phyloP scores from a whole-genome alignment of 169 alveolate species.

The Plasmodium berghei region DNA sequence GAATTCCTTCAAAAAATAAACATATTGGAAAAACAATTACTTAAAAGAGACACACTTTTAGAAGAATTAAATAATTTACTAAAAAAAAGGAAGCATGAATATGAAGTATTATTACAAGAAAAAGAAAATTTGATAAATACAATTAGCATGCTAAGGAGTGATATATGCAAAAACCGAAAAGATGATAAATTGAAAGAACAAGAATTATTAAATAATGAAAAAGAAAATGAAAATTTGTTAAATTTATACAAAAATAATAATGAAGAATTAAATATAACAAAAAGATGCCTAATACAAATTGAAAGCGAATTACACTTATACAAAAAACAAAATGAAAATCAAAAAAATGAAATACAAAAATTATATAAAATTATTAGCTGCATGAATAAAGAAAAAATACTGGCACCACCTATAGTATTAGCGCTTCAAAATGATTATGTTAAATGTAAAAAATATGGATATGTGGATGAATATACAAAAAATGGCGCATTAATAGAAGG shows the following conservation, averaged over 20 bases:
- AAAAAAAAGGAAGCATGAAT: conserved; percentile 74
- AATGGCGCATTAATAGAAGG: conserved; percentile 13
- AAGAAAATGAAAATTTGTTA: conserved; percentile 63
- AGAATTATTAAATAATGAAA: conserved; percentile 59
- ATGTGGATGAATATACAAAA: conserved; percentile 19
- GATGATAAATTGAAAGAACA: conserved; percentile 51
- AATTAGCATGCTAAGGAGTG: conserved; percentile 46
- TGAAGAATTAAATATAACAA: conserved; percentile 73
- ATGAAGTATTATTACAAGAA: conserved; percentile 59
- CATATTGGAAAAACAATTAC: conserved; percentile 65
- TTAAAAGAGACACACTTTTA: conserved; percentile 73
- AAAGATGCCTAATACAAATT: conserved; percentile 75
- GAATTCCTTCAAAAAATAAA: conserved; percentile 62
- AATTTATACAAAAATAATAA: conserved; percentile 73
- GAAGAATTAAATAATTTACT: conserved; percentile 72
- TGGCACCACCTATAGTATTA: conserved; percentile 68
- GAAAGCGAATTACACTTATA: conserved; percentile 72
- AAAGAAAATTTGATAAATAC: conserved; percentile 71
- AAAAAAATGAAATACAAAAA: conserved; percentile 74
- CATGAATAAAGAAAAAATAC: conserved; percentile 68
- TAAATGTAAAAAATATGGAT: conserved; percentile 1
- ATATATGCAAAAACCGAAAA: conserved; percentile 41
- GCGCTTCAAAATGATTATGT: conserved; percentile 54
- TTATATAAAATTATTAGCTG: conserved; percentile 63
- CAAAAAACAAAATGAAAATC: conserved; percentile 75